A percentile compares a stretch with the other conserved stretches of the same genome.
phyloP scores from a whole-genome alignment of 352 stramenopile genomes.

The Pythium insidiosum region DNA sequence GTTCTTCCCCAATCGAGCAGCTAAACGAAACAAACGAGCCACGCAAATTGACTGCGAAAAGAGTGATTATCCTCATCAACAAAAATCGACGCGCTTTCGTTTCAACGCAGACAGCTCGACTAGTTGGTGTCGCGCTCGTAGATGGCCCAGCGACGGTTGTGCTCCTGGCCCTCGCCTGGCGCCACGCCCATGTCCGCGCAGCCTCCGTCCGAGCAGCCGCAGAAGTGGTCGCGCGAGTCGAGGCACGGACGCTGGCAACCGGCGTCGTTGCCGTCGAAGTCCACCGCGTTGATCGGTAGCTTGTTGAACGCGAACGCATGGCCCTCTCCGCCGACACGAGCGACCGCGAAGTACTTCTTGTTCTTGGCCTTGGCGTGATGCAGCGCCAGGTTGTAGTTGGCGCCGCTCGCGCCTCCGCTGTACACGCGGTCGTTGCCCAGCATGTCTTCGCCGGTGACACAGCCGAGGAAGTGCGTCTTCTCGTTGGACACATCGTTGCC shows the following conservation, averaged over 20 bases:
- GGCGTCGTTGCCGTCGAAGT: conserved; percentile 73
- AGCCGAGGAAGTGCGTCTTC: conserved; percentile 81
- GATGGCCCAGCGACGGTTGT: conserved; percentile 87
- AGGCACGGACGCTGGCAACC: conserved; percentile 74
- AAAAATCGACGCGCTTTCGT: neutral
- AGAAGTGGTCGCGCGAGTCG: conserved; percentile 68
- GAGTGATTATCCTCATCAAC: neutral
- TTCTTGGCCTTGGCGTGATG: conserved; percentile 74
- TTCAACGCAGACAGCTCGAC: neutral
- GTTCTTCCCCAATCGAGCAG: neutral
- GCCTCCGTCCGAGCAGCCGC: conserved; percentile 76
- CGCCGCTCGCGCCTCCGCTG: conserved; percentile 74
- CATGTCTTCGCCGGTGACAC: conserved; percentile 73
- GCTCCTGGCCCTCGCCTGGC: conserved; percentile 70
- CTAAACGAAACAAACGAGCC: conserved; percentile 1
- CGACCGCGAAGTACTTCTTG: conserved; percentile 87
- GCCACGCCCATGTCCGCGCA: conserved; percentile 67
- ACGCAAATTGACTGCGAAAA: no score
- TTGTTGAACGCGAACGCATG: conserved; percentile 90
- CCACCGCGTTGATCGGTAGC: conserved; percentile 46
- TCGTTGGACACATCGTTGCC: conserved; percentile 59
- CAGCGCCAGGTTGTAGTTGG: conserved; percentile 87
- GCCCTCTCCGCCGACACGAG: conserved; percentile 65
- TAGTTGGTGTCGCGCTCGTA: conserved; percentile 58
- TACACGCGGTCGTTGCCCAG: conserved; percentile 86